phyloP scores from a whole-genome alignment of 2,329 filamentous ascomycete genomes.

The Neopestalotiopsis clavispora region DNA sequence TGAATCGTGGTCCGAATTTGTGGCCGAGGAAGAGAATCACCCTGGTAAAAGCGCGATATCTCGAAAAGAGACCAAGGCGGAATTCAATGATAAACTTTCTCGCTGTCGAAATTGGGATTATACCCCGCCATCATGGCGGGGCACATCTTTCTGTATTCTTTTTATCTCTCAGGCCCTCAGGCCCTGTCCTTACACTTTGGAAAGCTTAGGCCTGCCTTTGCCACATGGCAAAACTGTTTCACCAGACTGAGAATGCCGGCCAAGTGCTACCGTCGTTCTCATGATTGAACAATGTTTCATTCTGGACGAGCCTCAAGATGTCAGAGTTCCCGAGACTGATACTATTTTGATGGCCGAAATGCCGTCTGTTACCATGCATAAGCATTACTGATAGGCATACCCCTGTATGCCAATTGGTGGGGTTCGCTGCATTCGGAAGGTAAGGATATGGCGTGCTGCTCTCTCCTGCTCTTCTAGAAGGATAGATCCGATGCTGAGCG shows the following conservation, averaged over 20 bases:
- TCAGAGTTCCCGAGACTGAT: neutral
- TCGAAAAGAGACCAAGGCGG: neutral
- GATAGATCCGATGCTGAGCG: neutral
- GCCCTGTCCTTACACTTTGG: too few relatives aligned
- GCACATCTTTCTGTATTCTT: neutral
- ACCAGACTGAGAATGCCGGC: neutral
- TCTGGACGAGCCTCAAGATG: neutral
- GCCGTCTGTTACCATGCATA: neutral
- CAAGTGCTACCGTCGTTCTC: neutral
- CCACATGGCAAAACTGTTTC: neutral
- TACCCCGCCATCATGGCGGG: neutral
- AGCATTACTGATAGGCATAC: neutral
- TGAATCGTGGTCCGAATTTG: neutral
- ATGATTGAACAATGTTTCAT: neutral
- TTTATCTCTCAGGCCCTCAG: too few relatives aligned
- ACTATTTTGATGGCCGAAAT: neutral
- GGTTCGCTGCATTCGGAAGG: neutral
- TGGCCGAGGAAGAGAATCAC: neutral
- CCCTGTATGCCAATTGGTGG: neutral
- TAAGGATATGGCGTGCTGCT: neutral
- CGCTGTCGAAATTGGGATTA: neutral
- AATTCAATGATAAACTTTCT: neutral
- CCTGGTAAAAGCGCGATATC: neutral
- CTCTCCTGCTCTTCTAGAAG: constrained; percentile 7
- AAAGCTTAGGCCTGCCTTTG: too few relatives aligned